phyloP scores from a whole-genome alignment of 805 yeast genomes.

The Candida rishiriensis region DNA sequence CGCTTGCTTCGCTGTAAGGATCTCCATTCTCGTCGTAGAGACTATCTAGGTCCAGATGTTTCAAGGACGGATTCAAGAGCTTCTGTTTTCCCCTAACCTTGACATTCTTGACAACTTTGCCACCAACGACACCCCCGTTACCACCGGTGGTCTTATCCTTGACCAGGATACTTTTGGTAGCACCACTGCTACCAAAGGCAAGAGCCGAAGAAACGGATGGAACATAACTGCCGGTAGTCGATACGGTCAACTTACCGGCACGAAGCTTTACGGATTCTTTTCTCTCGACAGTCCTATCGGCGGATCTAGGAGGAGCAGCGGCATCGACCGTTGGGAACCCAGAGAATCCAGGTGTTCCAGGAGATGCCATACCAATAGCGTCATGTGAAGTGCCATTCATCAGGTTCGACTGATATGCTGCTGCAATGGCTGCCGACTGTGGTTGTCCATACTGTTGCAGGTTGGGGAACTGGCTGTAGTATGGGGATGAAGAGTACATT shows the following conservation, averaged over 20 bases:
- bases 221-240: too few species aligned
- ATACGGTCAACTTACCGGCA: too few species aligned
- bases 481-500: constrained; percentile 18
- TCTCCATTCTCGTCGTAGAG: constrained; percentile 18
- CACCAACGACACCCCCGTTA: constrained; percentile 2
- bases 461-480: constrained; percentile 13
- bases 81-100: constrained; percentile 19
- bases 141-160: constrained; percentile 6
- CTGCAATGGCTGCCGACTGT: constrained; percentile 1
- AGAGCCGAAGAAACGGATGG: too few species aligned
- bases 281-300: too few species aligned
- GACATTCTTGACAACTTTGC: constrained; percentile 13
- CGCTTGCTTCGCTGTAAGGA: constrained; percentile 14
- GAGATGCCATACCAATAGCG: too few species aligned
- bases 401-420: too few species aligned
- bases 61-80: constrained; percentile 21
- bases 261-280: too few species aligned
- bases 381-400: too few species aligned
- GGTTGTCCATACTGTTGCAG: constrained; percentile 10
- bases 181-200: neutral
- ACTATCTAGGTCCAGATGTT: constrained; percentile 21
- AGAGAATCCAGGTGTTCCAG: too few species aligned
- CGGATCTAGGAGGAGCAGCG: constrained; percentile 7
- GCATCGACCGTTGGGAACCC: constrained; percentile 16
- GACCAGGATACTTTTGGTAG: constrained; percentile 13